These are phyloP conservation scores for Fusarium sublunatum DNA, from an alignment of 2,329 filamentous ascomycete genomes.

Conservation along the genomic window DNA sequence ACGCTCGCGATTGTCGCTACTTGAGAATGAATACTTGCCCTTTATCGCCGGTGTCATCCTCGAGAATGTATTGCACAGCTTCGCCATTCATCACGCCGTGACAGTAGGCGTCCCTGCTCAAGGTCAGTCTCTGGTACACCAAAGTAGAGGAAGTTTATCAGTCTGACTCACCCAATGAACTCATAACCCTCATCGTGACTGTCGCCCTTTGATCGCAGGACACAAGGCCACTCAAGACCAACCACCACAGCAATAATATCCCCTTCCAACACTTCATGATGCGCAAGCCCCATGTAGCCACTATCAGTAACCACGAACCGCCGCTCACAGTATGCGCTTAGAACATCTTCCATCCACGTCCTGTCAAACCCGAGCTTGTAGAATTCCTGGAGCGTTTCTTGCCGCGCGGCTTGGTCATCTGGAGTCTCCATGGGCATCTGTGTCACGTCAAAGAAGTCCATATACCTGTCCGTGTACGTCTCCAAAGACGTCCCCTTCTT, in stretches of 20 bases:
- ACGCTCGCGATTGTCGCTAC: not conserved
- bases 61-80: slow-evolving; percentile 6
- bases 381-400: not conserved
- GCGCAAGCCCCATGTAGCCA: slow-evolving; percentile 36
- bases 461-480: slow-evolving; percentile 21
- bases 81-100: slow-evolving; percentile 38
- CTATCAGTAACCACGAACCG: slow-evolving; percentile 26
- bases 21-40: slow-evolving; percentile 5
- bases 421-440: slow-evolving; percentile 12
- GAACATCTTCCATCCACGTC: slow-evolving; percentile 8
- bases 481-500: slow-evolving; percentile 4
- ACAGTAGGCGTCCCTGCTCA: slow-evolving; percentile 34
- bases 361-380: slow-evolving; percentile 16
- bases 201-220: slow-evolving; percentile 20
- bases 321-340: slow-evolving; percentile 29
- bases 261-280: slow-evolving; percentile 25
- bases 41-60: not conserved
- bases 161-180: slow-evolving; percentile 40
- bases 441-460: slow-evolving; percentile 15
- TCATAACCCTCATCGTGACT: slow-evolving; percentile 7
- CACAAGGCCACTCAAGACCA: slow-evolving; percentile 21
- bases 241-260: slow-evolving; percentile 28
- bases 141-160: not conserved
- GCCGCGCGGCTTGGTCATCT: slow-evolving; percentile 4
- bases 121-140: not conserved